A percentile compares a stretch with the other conserved stretches of the same genome.
Conservation (phyloP, 1,284 basidiomycete genomes). For the Mycena citricolor region DNA sequence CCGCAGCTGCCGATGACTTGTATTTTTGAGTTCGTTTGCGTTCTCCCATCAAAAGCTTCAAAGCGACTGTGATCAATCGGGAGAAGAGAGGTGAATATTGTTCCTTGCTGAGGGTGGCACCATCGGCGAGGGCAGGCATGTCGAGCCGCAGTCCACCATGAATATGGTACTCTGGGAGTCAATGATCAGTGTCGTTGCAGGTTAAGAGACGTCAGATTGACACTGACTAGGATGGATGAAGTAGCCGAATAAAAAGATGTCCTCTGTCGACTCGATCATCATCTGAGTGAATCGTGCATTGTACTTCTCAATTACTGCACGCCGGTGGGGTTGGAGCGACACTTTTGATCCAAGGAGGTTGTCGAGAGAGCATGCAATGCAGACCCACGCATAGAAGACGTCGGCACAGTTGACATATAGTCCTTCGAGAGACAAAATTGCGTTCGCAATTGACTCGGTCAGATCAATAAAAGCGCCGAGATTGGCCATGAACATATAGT, state of each 20-base stretch:
- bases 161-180: constrained; percentile 19
- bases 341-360: not conserved
- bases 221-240: constrained; percentile 27
- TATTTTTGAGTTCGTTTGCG: constrained; percentile 1
- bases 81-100: constrained; percentile 22
- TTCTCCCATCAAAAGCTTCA: constrained; percentile 20
- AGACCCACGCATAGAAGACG: constrained; percentile 15
- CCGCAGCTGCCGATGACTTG: constrained; percentile 4
- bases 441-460: constrained; percentile 1
- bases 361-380: constrained; percentile 10
- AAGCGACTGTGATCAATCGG: constrained; percentile 12
- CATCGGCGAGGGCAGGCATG: constrained; percentile 23
- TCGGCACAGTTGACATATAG: constrained; percentile 9
- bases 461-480: constrained; percentile 1
- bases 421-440: constrained; percentile 9
- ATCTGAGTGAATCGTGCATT: constrained; percentile 29
- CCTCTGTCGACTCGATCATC: constrained; percentile 30
- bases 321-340: not conserved
- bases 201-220: not conserved
- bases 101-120: constrained; percentile 1
- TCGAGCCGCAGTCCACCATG: constrained; percentile 24
- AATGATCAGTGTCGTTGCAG: too few species aligned
- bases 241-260: constrained; percentile 28
- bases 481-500: constrained; percentile 3
- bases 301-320: constrained; percentile 21